Evolutionary conservation across 148 eudicot species (phyloP).

Genomic region (Agrostemma githago): DNA sequence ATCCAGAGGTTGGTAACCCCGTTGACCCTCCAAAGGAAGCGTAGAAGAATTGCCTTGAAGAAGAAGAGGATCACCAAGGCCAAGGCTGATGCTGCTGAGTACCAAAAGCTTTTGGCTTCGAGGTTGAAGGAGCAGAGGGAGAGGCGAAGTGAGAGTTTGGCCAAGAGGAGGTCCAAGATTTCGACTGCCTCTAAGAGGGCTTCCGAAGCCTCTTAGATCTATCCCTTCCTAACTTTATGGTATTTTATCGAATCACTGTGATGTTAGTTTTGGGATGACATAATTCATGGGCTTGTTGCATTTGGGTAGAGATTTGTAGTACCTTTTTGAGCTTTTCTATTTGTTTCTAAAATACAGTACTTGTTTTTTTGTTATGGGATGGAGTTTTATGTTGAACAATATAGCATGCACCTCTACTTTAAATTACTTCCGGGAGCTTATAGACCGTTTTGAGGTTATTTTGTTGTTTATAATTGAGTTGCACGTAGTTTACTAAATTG

Average conservation of each 20-base stretch:
- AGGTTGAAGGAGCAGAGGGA: constrained; percentile 51
- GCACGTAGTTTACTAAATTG: no score
- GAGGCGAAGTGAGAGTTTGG: constrained; percentile 43
- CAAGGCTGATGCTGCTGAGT: constrained; percentile 50
- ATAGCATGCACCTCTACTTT: background rate
- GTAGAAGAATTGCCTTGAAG: constrained; percentile 79
- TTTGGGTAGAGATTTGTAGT: background rate
- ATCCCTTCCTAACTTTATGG: background rate
- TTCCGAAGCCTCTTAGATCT: constrained; percentile 27
- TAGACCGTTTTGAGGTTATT: no score
- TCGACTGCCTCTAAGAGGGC: constrained; percentile 31
- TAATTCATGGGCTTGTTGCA: background rate
- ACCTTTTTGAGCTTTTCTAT: constrained; percentile 1
- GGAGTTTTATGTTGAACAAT: background rate
- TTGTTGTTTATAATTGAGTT: no score
- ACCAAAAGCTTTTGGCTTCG: constrained; percentile 42
- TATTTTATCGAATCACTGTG: background rate
- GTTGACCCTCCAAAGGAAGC: constrained; percentile 81
- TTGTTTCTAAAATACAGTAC: constrained; percentile 1
- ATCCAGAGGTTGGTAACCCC: constrained; percentile 88
- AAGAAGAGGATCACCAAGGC: constrained; percentile 68
- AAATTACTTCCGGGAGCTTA: background rate
- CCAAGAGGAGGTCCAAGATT: constrained; percentile 44
- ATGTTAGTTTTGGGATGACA: background rate
- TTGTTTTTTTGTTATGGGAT: background rate